Evolutionary conservation across 306 rosid species (phyloP).

Genomic region (Glycine soja): DNA sequence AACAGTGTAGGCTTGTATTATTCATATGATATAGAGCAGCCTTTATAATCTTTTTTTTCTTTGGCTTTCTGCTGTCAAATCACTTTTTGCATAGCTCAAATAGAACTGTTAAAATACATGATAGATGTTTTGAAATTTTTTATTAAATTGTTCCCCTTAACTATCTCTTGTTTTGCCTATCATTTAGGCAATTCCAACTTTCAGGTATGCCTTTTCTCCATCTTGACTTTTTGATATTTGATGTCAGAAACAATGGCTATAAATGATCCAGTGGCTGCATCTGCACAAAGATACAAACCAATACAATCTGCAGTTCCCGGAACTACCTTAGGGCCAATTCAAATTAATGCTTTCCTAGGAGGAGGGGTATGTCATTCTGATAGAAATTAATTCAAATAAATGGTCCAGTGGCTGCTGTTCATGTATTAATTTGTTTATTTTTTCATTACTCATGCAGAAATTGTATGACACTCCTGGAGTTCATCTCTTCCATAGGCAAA

Average conservation of each 20-base stretch:
- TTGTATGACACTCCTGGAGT: constrained; percentile 95
- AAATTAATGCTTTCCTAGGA: constrained; percentile 88
- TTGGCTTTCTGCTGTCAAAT: constrained; percentile 37
- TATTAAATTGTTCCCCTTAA: neutral
- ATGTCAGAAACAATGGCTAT: constrained; percentile 72
- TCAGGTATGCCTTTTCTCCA: constrained; percentile 18
- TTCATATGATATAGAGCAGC: neutral
- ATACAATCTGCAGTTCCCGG: constrained; percentile 99
- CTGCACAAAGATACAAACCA: constrained; percentile 92
- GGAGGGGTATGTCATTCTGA: constrained; percentile 77
- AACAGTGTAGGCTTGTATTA: constrained; percentile 4
- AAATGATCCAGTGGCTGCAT: constrained; percentile 90
- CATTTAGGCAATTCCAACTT: constrained; percentile 38
- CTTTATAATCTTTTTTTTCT: neutral
- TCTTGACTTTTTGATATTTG: constrained; percentile 47
- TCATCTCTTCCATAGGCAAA: constrained; percentile 96
- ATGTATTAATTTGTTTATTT: neutral
- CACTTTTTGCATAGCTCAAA: constrained; percentile 16
- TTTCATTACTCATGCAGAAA: constrained; percentile 58
- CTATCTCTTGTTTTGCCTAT: neutral
- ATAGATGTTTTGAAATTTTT: constrained; percentile 4
- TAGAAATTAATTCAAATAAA: too few relatives aligned
- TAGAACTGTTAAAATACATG: constrained; percentile 29
- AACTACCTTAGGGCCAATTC: constrained; percentile 95
- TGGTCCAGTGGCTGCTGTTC: too few relatives aligned